Conservation (phyloP, 306 rosid genomes). For the Corylus americana region DNA sequence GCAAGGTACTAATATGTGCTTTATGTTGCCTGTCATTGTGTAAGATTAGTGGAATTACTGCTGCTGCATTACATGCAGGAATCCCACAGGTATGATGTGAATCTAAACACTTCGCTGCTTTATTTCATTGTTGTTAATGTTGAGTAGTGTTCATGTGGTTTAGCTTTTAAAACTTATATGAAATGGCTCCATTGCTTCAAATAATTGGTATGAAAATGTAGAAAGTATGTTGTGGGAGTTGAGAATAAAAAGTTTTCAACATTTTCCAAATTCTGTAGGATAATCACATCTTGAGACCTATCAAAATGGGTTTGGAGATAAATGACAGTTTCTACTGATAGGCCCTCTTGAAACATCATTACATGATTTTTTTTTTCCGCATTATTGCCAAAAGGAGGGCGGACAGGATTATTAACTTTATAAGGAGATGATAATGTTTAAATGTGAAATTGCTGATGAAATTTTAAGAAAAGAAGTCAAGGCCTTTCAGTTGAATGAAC, state of each 20-base stretch:
- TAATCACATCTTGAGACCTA: constrained; percentile 2
- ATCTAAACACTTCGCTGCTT: constrained; percentile 7
- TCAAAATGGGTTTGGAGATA: not conserved
- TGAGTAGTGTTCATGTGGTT: not conserved
- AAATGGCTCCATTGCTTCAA: constrained; percentile 12
- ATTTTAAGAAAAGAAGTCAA: not conserved
- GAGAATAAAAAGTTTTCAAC: not conserved
- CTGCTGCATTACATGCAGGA: constrained; percentile 75
- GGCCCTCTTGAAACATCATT: constrained; percentile 1
- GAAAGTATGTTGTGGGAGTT: not conserved
- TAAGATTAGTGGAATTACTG: constrained; percentile 72
- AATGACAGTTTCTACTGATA: not conserved
- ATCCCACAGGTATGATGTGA: constrained; percentile 70
- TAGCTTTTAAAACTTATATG: not conserved
- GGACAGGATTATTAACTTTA: not conserved
- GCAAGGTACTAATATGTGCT: constrained; percentile 25
- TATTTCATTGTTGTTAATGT: constrained; percentile 1
- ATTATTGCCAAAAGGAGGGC: no score
- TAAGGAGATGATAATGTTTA: not conserved
- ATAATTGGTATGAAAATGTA: not conserved
- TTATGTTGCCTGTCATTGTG: constrained; percentile 24
- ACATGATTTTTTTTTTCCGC: not conserved
- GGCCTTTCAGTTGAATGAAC: not conserved
- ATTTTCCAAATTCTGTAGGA: constrained; percentile 7
- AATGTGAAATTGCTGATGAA: not conserved